These are phyloP conservation scores for Antitrichia curtipendula DNA, from an alignment of 225 moss, liverwort and hornwort species.

Conservation along the genomic window DNA sequence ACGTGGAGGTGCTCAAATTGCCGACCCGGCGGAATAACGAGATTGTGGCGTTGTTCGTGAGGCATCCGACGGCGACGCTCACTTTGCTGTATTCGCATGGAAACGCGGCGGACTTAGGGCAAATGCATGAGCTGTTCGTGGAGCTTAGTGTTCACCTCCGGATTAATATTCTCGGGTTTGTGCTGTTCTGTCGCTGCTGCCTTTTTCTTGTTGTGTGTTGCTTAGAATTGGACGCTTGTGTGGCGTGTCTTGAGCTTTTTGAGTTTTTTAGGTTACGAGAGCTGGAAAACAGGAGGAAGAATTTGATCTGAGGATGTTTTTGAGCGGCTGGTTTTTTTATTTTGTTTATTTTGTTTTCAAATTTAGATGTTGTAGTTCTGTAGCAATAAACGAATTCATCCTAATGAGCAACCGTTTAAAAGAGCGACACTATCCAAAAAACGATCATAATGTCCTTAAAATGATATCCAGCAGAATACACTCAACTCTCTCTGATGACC, in stretches of 20 bases:
- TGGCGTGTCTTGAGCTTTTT: no score
- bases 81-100: slow-evolving; percentile 95
- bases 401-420: not conserved
- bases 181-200: not conserved
- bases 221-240: not conserved
- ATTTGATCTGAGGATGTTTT: not conserved
- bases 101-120: slow-evolving; percentile 96
- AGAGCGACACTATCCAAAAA: not conserved
- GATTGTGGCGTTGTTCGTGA: slow-evolving; percentile 82
- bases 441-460: not conserved
- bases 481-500: not conserved
- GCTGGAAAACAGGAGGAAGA: not conserved
- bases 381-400: not conserved
- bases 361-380: not conserved
- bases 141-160: slow-evolving; percentile 87
- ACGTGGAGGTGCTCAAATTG: slow-evolving; percentile 82
- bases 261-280: not conserved
- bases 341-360: not conserved
- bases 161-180: slow-evolving; percentile 93
- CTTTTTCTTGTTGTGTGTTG: not conserved
- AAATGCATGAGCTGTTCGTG: slow-evolving; percentile 99
- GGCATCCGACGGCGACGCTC: slow-evolving; percentile 46
- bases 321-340: not conserved
- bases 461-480: no score
- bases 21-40: slow-evolving; percentile 49